These are phyloP conservation scores for Diaporthe citriasiana DNA, from an alignment of 2,329 filamentous ascomycete genomes.

Conservation along the genomic window DNA sequence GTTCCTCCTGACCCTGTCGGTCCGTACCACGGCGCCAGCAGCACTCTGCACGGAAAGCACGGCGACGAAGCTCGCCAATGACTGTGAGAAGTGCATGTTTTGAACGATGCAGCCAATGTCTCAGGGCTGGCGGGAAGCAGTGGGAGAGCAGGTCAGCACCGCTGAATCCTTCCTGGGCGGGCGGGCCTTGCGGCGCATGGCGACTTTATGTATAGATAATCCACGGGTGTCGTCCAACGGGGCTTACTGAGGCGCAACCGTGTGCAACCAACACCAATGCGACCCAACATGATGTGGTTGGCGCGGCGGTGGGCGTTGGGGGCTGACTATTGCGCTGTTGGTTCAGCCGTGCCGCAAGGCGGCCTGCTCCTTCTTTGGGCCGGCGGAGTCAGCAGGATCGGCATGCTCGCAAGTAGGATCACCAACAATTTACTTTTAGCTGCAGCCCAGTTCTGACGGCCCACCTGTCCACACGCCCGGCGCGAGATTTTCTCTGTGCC, in stretches of 20 bases:
- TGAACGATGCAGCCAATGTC: slow-evolving; percentile 10
- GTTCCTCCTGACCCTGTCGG: slow-evolving; percentile 16
- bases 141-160: slow-evolving; percentile 15
- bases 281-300: neutral
- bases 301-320: slow-evolving; percentile 10
- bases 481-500: neutral
- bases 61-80: neutral
- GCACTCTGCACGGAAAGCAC: slow-evolving; percentile 24
- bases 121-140: neutral
- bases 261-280: slow-evolving; percentile 6
- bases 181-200: slow-evolving; percentile 8
- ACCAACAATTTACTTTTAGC: slow-evolving; percentile 27
- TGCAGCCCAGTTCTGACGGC: neutral
- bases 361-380: slow-evolving; percentile 13
- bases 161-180: slow-evolving; percentile 13
- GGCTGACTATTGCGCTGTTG: neutral
- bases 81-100: slow-evolving; percentile 16
- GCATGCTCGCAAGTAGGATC: slow-evolving; percentile 4
- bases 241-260: slow-evolving; percentile 18
- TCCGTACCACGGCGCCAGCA: slow-evolving; percentile 21
- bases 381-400: slow-evolving; percentile 33
- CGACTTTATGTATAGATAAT: slow-evolving; percentile 19
- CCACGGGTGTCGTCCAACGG: neutral
- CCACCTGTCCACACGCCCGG: neutral
- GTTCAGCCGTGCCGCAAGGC: slow-evolving; percentile 21